Evolutionary conservation across 345 rosid species (phyloP).

Genomic region (Salix exigua): DNA sequence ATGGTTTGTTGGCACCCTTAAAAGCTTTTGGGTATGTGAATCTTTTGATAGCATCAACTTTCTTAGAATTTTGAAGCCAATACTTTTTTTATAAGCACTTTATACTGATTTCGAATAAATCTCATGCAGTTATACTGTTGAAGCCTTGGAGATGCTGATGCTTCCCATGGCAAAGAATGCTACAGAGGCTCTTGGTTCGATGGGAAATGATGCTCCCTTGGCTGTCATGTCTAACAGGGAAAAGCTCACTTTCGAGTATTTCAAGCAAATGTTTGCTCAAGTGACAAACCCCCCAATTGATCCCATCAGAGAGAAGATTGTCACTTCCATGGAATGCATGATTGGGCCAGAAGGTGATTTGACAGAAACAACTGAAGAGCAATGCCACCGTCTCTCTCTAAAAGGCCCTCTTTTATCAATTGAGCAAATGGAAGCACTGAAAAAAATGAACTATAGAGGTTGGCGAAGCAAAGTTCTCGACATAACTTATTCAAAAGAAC

Average conservation of each 20-base stretch:
- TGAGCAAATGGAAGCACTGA: conserved; percentile 79
- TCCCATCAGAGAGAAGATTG: conserved; percentile 97
- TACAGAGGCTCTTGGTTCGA: conserved; percentile 95
- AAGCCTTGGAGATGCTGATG: conserved; percentile 94
- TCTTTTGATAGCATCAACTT: background rate
- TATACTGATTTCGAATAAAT: background rate
- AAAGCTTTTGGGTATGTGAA: conserved; percentile 90
- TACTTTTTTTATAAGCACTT: background rate
- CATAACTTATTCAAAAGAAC: conserved; percentile 70
- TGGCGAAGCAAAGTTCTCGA: conserved; percentile 89
- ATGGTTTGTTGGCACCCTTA: conserved; percentile 80
- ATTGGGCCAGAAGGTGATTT: conserved; percentile 99
- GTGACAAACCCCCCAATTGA: conserved; percentile 99
- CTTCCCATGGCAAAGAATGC: conserved; percentile 99
- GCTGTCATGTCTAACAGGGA: conserved; percentile 96
- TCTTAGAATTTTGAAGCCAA: background rate
- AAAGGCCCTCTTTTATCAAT: conserved; percentile 80
- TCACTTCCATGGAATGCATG: conserved; percentile 99
- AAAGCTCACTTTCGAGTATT: conserved; percentile 86
- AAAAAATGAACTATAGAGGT: conserved; percentile 86
- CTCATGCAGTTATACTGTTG: conserved; percentile 77
- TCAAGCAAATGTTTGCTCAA: conserved; percentile 99
- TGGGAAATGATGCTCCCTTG: conserved; percentile 98
- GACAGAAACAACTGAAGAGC: conserved; percentile 96
- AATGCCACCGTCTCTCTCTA: conserved; percentile 89